A percentile compares a stretch with the other conserved stretches of the same genome.
Conservation (phyloP, 1,284 basidiomycete genomes). For the Fomitiporia mediterranea region DNA sequence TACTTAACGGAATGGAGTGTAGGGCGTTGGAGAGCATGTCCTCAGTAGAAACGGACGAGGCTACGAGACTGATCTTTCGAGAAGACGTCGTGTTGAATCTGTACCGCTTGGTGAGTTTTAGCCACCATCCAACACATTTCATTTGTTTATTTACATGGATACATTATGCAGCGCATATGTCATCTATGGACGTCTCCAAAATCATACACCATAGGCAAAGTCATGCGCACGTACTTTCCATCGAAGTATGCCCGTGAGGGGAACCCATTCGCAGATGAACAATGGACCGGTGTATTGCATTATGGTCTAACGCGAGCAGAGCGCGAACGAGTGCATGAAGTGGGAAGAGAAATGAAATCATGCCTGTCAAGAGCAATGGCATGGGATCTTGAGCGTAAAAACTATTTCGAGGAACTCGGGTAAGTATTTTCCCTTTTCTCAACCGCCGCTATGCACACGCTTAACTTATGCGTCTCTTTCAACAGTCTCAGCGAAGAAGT, state of each 20-base stretch:
- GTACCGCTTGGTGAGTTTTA: constrained; percentile 8
- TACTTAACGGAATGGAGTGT: neutral
- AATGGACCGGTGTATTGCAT: constrained; percentile 1
- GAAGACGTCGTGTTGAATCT: constrained; percentile 6
- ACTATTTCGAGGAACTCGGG: constrained; percentile 6
- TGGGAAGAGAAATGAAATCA: neutral
- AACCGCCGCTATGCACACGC: too few species aligned
- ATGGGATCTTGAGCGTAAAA: constrained; percentile 12
- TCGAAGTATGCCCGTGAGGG: constrained; percentile 2
- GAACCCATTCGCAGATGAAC: constrained; percentile 7
- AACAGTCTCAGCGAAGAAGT: constrained; percentile 1
- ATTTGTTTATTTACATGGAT: neutral
- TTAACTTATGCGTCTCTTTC: neutral
- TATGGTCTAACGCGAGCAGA: constrained; percentile 1
- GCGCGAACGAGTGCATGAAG: neutral
- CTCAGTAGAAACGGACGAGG: neutral
- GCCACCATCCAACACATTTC: neutral
- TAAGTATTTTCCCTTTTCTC: neutral
- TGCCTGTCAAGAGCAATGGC: constrained; percentile 1
- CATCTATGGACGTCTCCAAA: constrained; percentile 7
- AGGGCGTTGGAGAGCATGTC: constrained; percentile 1
- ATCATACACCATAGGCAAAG: neutral
- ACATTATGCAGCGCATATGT: constrained; percentile 2
- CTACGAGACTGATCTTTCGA: neutral
- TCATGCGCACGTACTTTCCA: constrained; percentile 16